Evolutionary conservation across 2,329 filamentous ascomycete species (phyloP), one percentile per base, ranked within the genome.

Genomic region (Hypomyces rosellus): DNA sequence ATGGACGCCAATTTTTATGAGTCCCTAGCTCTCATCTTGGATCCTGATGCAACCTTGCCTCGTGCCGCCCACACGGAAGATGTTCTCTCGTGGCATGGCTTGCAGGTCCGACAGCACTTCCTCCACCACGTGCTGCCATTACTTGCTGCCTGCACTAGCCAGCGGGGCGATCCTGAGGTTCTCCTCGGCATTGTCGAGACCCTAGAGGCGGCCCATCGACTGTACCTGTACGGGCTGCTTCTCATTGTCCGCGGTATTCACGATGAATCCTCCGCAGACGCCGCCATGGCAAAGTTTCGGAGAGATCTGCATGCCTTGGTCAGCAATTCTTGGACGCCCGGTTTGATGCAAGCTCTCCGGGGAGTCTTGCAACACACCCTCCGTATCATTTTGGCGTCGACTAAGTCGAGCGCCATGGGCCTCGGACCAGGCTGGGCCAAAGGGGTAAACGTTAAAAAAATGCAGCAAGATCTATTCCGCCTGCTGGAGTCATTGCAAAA

Each of bases 281-380:
- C 64, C 33, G 70, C 70, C 37, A 65, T 74, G 7, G 62, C 61
- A 47, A 78, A 76, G 50, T 86, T 88, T 59, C 72, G 70, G 14
- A 70, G 76, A 45, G 83, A 88, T 55, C 65, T 88, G 11, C 77
- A 85, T 59, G 81, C 83, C 18, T 72, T 86, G 18, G 76, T 88
- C 54, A 77, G 79, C 41, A 85, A 85, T 62, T 83, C 82, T 9
- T 73, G 82, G 52, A 77, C 76, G 3, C 69, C 69, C 36, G 69
- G 74, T 4, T 69, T 86, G 45, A 71, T 75, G 34, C 67, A 69
- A 44, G 77, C 82, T 1, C 63, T 88, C 20, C 74, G 73, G 39
- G 69, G 66, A 39, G 76, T 85, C 36, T 60, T 88, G 42, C 70
- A 70, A 12, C 70, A 74, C 46, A 70, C 80, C n/a, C 72, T 80